phyloP scores from a whole-genome alignment of 225 moss, liverwort and hornwort species.

The Sphagnum tenellum region DNA sequence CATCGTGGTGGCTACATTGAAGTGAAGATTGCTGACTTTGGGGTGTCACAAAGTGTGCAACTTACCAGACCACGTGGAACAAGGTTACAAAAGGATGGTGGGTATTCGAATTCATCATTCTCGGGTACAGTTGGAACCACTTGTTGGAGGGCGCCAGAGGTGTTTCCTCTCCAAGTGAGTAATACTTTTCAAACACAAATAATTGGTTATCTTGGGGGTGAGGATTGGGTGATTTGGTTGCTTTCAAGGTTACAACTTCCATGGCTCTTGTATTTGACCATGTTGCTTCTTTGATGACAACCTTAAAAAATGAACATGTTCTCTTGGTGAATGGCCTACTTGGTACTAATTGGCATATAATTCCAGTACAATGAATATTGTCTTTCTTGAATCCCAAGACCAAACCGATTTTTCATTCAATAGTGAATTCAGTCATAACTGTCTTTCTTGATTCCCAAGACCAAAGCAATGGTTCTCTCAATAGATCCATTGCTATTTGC shows the following conservation, averaged over 20 bases:
- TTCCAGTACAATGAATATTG: too few species aligned
- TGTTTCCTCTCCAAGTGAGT: background rate
- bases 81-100: too few species aligned
- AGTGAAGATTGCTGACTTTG: constrained; percentile 4
- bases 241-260: background rate
- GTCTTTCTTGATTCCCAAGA: too few species aligned
- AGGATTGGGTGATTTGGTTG: too few species aligned
- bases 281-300: background rate
- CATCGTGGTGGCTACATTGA: background rate
- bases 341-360: too few species aligned
- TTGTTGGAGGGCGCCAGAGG: constrained; percentile 1
- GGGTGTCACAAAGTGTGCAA: constrained; percentile 2
- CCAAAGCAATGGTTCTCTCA: too few species aligned
- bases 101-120: constrained; percentile 2
- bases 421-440: too few species aligned
- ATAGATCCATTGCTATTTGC: too few species aligned
- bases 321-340: too few species aligned
- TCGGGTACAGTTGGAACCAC: constrained; percentile 3
- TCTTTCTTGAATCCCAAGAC: too few species aligned
- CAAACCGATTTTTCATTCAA: too few species aligned
- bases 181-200: background rate
- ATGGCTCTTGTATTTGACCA: background rate
- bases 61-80: background rate
- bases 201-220: too few species aligned
- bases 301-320: background rate